Base-by-base conservation (phyloP, 2,329 filamentous ascomycete species). In the Dactylellina haptotyla region DNA sequence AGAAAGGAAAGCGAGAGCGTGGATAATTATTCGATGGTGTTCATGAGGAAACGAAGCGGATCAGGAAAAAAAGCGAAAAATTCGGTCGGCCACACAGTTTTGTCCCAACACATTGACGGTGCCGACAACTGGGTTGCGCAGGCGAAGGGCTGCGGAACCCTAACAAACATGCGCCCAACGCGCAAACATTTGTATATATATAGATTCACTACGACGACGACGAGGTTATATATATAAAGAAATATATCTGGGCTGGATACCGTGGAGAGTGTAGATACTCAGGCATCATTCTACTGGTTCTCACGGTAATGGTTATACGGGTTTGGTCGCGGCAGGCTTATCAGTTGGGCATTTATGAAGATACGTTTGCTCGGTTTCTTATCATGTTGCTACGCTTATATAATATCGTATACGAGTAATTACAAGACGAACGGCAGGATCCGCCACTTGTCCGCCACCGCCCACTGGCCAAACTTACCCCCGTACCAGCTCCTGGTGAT, bases 401-500 rank as follows among this genome's bases (percentile, higher is more conserved):
- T 41, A 46, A 46, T 20, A 4, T 23, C 12, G 10, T n/a, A 28
- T 50, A 25, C n/a, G 8, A n/a, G 23, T 28, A 34, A 26, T 58
- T 65, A 72, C 46, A 53, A 72, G 23, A 72, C 23, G 34, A 65
- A 72, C 41, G 67, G 67, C 12, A 72, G 10, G 28, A 72, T 20
- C 12, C 53, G 51, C 32, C 34, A 64, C 25, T 58, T 58, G 51
- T 70, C 69, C 66, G 83, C 83, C 28, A 94, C 85, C 59, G 84
- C 84, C 12, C 88, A 85, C 51, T 80, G 80, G 8, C 91, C 92
- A 80, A 97, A 97, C 78, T 89, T 93, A 20, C 84, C 81, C 75
- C 82, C 82, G 82, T 96, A 96, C 93, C 93, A 98, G 77, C 84
- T 82, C 79, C 88, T 90, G 8, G 91, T 97, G 20, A 87, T 89